These are phyloP conservation scores for Ramaria rubella DNA, from an alignment of 768 basidiomycete genomes.

Conservation along the genomic window DNA sequence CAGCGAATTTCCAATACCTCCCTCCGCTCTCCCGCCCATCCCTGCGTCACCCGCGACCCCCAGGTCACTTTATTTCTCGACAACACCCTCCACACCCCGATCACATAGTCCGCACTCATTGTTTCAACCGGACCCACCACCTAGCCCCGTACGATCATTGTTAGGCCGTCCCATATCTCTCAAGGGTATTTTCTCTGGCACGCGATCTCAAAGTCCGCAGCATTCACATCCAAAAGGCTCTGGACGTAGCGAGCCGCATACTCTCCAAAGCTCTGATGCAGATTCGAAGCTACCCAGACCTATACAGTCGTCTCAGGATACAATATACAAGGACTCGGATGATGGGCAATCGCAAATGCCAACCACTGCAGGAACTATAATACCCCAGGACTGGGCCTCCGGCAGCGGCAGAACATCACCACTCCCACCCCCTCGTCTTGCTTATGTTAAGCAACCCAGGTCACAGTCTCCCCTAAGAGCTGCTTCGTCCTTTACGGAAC, in stretches of 20 bases:
- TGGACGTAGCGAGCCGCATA: background rate
- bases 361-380: background rate
- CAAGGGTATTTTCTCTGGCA: background rate
- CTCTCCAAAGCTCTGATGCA: background rate
- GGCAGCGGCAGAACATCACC: background rate
- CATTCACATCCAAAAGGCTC: background rate
- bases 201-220: background rate
- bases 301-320: background rate
- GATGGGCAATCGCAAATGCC: background rate
- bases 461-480: background rate
- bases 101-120: background rate
- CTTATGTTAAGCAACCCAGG: background rate
- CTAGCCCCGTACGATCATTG: background rate
- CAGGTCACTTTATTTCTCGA: constrained; percentile 4
- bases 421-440: background rate
- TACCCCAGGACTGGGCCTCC: background rate
- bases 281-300: background rate
- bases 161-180: background rate
- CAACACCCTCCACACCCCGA: background rate
- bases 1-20: constrained; percentile 5
- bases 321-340: background rate
- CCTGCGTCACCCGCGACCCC: constrained; percentile 7
- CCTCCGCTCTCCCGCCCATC: constrained; percentile 6
- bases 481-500: background rate
- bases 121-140: background rate